phyloP scores from a whole-genome alignment of 352 stramenopile species.

The Ophiocytium majus region DNA sequence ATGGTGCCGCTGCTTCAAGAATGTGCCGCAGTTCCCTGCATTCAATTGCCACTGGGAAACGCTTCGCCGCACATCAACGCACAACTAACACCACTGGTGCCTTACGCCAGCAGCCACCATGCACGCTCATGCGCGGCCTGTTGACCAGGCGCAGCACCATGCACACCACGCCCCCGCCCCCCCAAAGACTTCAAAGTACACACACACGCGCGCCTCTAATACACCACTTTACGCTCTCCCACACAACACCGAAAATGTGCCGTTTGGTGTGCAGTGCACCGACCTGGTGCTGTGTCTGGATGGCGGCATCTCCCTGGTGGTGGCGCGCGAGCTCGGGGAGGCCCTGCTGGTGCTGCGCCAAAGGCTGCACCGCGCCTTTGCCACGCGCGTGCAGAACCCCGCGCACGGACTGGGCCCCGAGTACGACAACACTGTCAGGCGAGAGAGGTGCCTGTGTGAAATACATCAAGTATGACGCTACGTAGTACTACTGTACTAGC shows the following conservation, averaged over 20 bases:
- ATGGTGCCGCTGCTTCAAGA: too few relatives aligned
- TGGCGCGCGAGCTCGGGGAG: not conserved
- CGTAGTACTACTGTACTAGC: too few relatives aligned
- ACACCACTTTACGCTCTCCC: not conserved
- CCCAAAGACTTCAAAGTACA: too few relatives aligned
- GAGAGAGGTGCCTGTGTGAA: too few relatives aligned
- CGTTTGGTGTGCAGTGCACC: not conserved
- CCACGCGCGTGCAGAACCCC: conserved; percentile 29
- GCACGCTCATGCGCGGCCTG: not conserved
- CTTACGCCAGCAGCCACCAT: not conserved
- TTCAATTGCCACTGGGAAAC: not conserved
- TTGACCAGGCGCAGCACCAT: not conserved
- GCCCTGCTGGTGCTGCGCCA: conserved; percentile 36
- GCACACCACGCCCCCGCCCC: not conserved
- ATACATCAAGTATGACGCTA: too few relatives aligned
- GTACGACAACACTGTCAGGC: conserved; percentile 24
- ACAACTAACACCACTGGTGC: not conserved
- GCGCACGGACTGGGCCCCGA: conserved; percentile 1
- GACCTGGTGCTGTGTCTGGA: not conserved
- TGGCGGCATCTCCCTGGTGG: not conserved
- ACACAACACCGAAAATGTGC: conserved; percentile 6
- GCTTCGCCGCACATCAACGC: not conserved
- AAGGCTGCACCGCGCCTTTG: conserved; percentile 36
- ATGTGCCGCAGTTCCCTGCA: too few relatives aligned
- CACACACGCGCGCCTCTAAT: not conserved